Conservation (phyloP, 2,329 filamentous ascomycete species). For the Davidsoniella virescens region DNA sequence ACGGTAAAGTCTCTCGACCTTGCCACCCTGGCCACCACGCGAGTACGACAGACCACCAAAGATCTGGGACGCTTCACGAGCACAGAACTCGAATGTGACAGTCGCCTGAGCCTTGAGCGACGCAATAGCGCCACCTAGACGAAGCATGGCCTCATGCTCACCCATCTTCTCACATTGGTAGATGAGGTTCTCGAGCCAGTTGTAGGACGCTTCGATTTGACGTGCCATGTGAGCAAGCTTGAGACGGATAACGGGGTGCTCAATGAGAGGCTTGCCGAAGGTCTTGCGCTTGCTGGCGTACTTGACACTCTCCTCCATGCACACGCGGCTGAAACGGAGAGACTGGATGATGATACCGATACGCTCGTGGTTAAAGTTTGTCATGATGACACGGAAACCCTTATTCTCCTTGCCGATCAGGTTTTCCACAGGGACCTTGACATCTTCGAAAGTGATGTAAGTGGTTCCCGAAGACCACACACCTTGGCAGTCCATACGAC, state of each 20-base stretch:
- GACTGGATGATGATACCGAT: slow-evolving; percentile 98
- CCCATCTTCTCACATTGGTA: slow-evolving; percentile 88
- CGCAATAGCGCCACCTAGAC: slow-evolving; percentile 86
- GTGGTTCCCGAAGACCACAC: slow-evolving; percentile 92
- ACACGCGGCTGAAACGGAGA: slow-evolving; percentile 86
- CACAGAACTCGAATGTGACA: slow-evolving; percentile 93
- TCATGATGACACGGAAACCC: slow-evolving; percentile 92
- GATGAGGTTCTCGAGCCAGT: slow-evolving; percentile 90
- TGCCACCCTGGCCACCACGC: slow-evolving; percentile 83
- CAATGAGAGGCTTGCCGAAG: slow-evolving; percentile 90
- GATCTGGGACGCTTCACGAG: slow-evolving; percentile 89
- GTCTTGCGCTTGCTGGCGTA: slow-evolving; percentile 95
- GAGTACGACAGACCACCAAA: slow-evolving; percentile 90
- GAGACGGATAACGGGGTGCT: slow-evolving; percentile 92
- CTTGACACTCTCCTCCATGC: slow-evolving; percentile 90
- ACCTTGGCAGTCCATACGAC: slow-evolving; percentile 96
- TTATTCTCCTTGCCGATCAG: slow-evolving; percentile 95
- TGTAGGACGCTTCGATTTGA: slow-evolving; percentile 92
- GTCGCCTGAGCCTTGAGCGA: slow-evolving; percentile 88
- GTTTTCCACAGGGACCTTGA: slow-evolving; percentile 99
- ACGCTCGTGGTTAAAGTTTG: slow-evolving; percentile 98
- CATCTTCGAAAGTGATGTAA: slow-evolving; percentile 96
- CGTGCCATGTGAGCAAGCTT: slow-evolving; percentile 97
- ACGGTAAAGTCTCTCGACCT: slow-evolving; percentile 86
- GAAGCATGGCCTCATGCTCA: slow-evolving; percentile 89